Percentiles rank a stretch among this genome's conserved stretches.
These are phyloP conservation scores for Cordyceps cicadae DNA, from an alignment of 2,329 filamentous ascomycete genomes.

Conservation along the genomic window DNA sequence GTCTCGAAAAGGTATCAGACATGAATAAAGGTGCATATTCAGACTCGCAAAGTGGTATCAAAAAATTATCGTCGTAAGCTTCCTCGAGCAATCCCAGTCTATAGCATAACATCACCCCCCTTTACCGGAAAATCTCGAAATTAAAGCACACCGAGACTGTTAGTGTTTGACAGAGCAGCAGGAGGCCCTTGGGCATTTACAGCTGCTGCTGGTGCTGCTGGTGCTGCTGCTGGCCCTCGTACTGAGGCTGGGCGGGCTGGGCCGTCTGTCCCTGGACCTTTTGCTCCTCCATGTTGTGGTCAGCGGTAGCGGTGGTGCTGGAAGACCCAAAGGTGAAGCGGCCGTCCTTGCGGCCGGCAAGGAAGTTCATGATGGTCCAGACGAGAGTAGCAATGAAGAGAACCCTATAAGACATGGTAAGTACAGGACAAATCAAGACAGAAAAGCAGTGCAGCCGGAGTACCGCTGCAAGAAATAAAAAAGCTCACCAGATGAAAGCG, in stretches of 20 bases:
- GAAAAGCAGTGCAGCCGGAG: no score
- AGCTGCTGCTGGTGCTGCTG: constrained; percentile 14
- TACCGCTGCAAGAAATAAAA: no score
- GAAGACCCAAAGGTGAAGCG: constrained; percentile 21
- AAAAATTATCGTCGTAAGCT: not conserved
- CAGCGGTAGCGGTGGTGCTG: constrained; percentile 15
- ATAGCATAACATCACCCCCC: not conserved
- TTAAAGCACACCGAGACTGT: not conserved
- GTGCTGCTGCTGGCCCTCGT: constrained; percentile 13
- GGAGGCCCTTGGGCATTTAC: not conserved
- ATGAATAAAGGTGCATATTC: not conserved
- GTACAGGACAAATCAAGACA: not conserved
- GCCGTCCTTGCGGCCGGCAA: constrained; percentile 30
- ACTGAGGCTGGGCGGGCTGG: constrained; percentile 16
- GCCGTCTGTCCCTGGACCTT: constrained; percentile 18
- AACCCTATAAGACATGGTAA: constrained; percentile 21
- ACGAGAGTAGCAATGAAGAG: constrained; percentile 31
- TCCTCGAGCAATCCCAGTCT: not conserved
- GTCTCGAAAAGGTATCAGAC: not conserved
- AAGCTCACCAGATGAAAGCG: constrained; percentile 33
- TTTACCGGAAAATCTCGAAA: not conserved
- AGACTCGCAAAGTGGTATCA: constrained; percentile 10
- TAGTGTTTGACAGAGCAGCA: not conserved
- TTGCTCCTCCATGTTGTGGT: constrained; percentile 26
- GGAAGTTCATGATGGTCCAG: constrained; percentile 28